phyloP scores from a whole-genome alignment of 805 yeast genomes.

The Sugiyamaella floridensis region DNA sequence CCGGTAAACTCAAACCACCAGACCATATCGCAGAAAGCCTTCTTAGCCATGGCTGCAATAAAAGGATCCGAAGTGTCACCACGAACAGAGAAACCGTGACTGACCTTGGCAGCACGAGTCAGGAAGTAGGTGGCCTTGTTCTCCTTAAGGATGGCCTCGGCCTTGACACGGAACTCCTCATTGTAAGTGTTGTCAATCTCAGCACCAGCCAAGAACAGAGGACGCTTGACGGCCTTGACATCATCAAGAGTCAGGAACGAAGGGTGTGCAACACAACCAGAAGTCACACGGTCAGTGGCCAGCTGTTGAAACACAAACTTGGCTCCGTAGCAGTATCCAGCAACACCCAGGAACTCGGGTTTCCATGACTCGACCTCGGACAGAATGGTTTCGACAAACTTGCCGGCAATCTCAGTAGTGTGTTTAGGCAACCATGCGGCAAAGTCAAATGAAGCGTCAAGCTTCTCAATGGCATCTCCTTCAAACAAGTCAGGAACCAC shows the following conservation, averaged over 20 bases:
- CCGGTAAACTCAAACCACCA: conserved; percentile 18
- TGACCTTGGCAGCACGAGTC: conserved; percentile 53
- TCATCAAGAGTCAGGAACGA: conserved; percentile 63
- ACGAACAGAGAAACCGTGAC: conserved; percentile 76
- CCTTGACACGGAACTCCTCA: conserved; percentile 51
- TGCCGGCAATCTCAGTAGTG: conserved; percentile 44
- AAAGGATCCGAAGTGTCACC: conserved; percentile 56
- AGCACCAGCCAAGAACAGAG: conserved; percentile 68
- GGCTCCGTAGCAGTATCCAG: conserved; percentile 87
- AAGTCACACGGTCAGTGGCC: conserved; percentile 35
- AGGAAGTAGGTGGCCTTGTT: conserved; percentile 52
- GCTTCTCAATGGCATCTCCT: conserved; percentile 40
- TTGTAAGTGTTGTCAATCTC: conserved; percentile 61
- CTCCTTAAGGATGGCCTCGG: conserved; percentile 52
- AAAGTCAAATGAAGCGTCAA: conserved; percentile 21
- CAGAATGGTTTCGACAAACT: conserved; percentile 39
- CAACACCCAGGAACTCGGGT: conserved; percentile 46
- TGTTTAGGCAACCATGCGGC: conserved; percentile 51
- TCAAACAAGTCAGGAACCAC: conserved; percentile 70
- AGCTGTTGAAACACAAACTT: conserved; percentile 54
- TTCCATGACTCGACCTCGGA: conserved; percentile 33
- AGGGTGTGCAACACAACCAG: conserved; percentile 80
- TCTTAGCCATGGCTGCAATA: conserved; percentile 60
- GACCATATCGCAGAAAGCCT: conserved; percentile 37
- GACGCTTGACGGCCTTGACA: conserved; percentile 51